Base-by-base conservation (phyloP, 176 grass and related monocot species). In the Canna indica region DNA sequence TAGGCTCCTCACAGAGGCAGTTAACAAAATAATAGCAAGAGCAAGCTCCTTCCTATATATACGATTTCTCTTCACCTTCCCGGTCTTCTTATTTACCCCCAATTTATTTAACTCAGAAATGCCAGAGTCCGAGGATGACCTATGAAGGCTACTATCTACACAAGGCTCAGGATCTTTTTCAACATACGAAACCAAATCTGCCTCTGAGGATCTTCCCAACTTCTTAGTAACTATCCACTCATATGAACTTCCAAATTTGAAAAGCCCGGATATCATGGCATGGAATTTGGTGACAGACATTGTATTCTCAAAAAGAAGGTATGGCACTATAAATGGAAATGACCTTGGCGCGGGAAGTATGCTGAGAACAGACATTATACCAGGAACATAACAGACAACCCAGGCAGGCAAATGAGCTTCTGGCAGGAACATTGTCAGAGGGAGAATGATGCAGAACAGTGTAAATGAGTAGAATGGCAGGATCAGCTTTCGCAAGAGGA, bases 271-370 rank as follows among this genome's bases (percentile, higher is more conserved):
- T 53, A 77, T 34, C 75, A 77, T 77, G 1, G 75, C 75, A 46
- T 69, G 59, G 48, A 77, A 77, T 77, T 77, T 77, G 65, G 75
- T 77, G 75, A 77, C 75, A 1, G 75, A 77, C 75, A 77, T 77
- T 77, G 75, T 77, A 24, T 77, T 77, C 27, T 77, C 75, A 34
- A 77, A 77, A 32, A 77, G 65, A 15, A 77, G 75, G 64, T 77
- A 77, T 0, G 75, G 75, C 18, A 77, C 75, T 59, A 77, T 69
- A 59, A 77, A 77, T 33, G 75, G 75, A 25, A 77, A 77, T n/a
- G 75, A 77, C 28, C 27, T 58, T 47, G 75, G 75, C 2, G 75
- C 34, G 10, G 75, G 75, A 59, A 77, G 75, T 36, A 77, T 77
- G 28, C 52, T 69, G 47, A 77, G 36, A 25, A 77, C 9, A 47